Percentiles rank a stretch among this genome's conserved stretches.
phyloP scores from a whole-genome alignment of 805 yeast genomes.

The Grigorovia transvaalensis region DNA sequence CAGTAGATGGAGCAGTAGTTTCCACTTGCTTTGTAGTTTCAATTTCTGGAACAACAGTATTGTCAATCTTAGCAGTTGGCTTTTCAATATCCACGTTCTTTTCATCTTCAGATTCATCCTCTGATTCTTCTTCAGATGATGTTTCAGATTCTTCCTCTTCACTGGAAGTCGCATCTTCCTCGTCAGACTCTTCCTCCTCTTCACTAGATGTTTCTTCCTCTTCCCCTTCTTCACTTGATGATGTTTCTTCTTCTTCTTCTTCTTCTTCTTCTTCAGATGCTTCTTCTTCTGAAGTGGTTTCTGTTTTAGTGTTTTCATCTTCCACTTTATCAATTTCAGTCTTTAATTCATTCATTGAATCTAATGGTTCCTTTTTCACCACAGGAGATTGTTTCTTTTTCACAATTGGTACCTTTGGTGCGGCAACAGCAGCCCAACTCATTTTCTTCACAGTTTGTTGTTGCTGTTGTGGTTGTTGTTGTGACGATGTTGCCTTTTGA shows the following conservation, averaged over 20 bases:
- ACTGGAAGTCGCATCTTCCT: conserved; percentile 1
- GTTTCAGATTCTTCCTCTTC: conserved; percentile 5
- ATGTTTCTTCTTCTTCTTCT: conserved; percentile 1
- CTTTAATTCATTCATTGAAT: conserved; percentile 26
- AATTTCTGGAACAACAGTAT: conserved; percentile 2
- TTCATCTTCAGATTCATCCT: conserved; percentile 1
- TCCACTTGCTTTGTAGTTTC: conserved; percentile 2
- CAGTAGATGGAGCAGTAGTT: conserved; percentile 4
- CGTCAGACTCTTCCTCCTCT: conserved; percentile 2
- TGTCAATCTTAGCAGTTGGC: conserved; percentile 5
- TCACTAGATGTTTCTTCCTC: conserved; percentile 4
- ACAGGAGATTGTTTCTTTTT: conserved; percentile 5
- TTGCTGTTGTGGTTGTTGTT: neutral
- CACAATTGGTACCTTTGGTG: conserved; percentile 36
- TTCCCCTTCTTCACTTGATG: conserved; percentile 5
- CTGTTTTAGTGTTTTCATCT: conserved; percentile 4
- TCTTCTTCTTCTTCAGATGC: conserved; percentile 4
- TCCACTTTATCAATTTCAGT: conserved; percentile 22
- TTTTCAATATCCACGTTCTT: neutral
- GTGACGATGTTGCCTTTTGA: neutral
- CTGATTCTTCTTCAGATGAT: neutral
- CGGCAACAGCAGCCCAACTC: conserved; percentile 65
- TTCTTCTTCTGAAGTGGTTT: conserved; percentile 3
- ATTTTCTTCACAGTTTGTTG: conserved; percentile 22
- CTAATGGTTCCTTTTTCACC: conserved; percentile 14